Evolutionary conservation across 106 monocot genomes (phyloP).

Genomic region (Acorus calamus): DNA sequence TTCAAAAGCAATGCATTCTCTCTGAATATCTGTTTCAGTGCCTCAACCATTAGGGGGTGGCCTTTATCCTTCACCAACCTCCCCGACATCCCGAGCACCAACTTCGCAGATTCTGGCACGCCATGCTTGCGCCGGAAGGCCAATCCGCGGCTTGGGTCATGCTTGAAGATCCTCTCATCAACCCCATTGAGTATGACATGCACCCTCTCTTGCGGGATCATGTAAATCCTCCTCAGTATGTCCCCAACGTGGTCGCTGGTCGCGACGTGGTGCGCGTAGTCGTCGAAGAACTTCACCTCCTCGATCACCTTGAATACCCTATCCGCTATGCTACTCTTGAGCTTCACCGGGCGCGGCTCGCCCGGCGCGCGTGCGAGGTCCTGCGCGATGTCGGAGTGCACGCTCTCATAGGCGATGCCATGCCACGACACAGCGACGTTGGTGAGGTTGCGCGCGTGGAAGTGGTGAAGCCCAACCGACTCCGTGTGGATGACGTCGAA

Average conservation of each 20-base stretch:
- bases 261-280: conserved; percentile 75
- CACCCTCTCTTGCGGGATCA: conserved; percentile 70
- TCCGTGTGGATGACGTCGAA: conserved; percentile 77
- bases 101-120: conserved; percentile 38
- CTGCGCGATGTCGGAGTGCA: conserved; percentile 77
- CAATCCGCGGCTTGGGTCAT: conserved; percentile 8
- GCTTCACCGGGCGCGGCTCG: conserved; percentile 16
- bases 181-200: conserved; percentile 81
- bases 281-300: conserved; percentile 71
- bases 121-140: conserved; percentile 35
- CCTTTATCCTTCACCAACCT: conserved; percentile 87
- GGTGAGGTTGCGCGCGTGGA: conserved; percentile 40
- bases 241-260: conserved; percentile 84
- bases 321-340: conserved; percentile 8
- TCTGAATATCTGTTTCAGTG: conserved; percentile 39
- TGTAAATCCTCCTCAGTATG: conserved; percentile 73
- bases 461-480: conserved; percentile 61
- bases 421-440: conserved; percentile 81
- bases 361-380: conserved; percentile 43
- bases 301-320: conserved; percentile 51
- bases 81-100: conserved; percentile 73
- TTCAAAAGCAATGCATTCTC: conserved; percentile 24
- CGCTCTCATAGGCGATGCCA: conserved; percentile 80
- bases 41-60: conserved; percentile 75
- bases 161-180: conserved; percentile 49